A percentile compares a stretch with the other conserved stretches of the same genome.
Conservation (phyloP, 2,329 filamentous ascomycete genomes). For the Colletotrichum scovillei region DNA sequence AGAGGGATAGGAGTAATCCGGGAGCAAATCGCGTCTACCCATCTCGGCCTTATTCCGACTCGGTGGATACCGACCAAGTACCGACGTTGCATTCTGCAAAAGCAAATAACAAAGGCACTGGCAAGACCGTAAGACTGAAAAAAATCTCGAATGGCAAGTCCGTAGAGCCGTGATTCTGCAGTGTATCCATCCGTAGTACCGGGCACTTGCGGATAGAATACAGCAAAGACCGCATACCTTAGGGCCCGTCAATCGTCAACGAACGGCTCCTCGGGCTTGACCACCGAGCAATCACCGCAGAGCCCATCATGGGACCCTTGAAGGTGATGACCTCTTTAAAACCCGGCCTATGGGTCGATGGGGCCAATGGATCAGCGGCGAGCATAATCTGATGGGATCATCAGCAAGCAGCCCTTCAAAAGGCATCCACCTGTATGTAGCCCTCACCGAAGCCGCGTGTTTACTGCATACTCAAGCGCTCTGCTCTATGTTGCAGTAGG, state of each 20-base stretch:
- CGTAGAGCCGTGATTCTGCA: constrained; percentile 5
- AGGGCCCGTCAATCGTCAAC: background rate
- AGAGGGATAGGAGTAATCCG: background rate
- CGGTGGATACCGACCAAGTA: constrained; percentile 30
- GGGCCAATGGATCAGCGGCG: background rate
- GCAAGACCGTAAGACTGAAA: background rate
- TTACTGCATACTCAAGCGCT: background rate
- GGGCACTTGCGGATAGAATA: background rate
- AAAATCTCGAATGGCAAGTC: background rate
- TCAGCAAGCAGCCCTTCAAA: background rate
- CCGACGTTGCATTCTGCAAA: constrained; percentile 23
- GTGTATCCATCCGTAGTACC: background rate
- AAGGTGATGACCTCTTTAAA: constrained; percentile 16
- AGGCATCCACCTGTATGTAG: constrained; percentile 9
- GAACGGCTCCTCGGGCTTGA: constrained; percentile 14
- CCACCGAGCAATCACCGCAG: constrained; percentile 31
- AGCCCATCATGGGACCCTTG: background rate
- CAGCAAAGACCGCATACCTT: background rate
- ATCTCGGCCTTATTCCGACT: constrained; percentile 33
- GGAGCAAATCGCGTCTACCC: constrained; percentile 1
- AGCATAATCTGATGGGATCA: constrained; percentile 17
- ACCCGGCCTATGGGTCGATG: background rate
- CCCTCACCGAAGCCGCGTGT: constrained; percentile 9
- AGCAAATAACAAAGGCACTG: background rate
- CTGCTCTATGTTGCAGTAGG: background rate